Conservation (phyloP, 2,329 filamentous ascomycete species). For the Aspergillus bombycis region DNA sequence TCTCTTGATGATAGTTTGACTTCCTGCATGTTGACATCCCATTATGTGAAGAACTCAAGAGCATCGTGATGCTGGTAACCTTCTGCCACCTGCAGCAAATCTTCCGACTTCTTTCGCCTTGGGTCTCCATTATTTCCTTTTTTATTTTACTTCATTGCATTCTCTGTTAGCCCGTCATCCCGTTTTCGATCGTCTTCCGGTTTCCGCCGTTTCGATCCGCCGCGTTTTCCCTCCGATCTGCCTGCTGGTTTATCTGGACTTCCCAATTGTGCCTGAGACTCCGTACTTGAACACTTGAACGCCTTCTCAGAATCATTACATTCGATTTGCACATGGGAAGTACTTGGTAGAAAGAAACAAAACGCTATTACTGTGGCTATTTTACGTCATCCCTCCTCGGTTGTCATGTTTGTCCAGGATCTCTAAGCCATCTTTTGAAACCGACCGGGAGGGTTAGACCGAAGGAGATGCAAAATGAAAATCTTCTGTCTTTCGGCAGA, state of each 20-base stretch:
- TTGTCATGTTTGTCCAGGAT: constrained; percentile 17
- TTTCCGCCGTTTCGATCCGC: constrained; percentile 35
- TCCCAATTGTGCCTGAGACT: constrained; percentile 11
- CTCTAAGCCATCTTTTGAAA: constrained; percentile 18
- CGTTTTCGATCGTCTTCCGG: constrained; percentile 39
- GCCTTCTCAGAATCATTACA: constrained; percentile 11
- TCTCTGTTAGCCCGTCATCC: constrained; percentile 40
- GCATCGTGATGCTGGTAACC: constrained; percentile 30
- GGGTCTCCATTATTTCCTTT: constrained; percentile 30
- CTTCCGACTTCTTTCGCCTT: constrained; percentile 38
- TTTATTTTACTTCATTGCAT: constrained; percentile 37
- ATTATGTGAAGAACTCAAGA: constrained; percentile 35
- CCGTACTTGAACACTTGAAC: constrained; percentile 12
- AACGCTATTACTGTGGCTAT: constrained; percentile 41
- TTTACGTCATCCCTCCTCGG: constrained; percentile 32
- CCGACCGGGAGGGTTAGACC: constrained; percentile 29
- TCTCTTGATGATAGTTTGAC: constrained; percentile 21
- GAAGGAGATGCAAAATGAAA: constrained; percentile 39
- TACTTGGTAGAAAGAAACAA: constrained; percentile 27
- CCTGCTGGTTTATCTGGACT: constrained; percentile 17
- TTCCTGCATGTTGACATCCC: constrained; percentile 32
- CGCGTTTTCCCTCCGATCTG: constrained; percentile 27
- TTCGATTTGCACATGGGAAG: constrained; percentile 22
- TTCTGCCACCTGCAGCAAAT: constrained; percentile 34
- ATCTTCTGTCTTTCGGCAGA: constrained; percentile 28